Conservation (phyloP, 2,329 filamentous ascomycete genomes). For the Xylariomycetidae sp. region DNA sequence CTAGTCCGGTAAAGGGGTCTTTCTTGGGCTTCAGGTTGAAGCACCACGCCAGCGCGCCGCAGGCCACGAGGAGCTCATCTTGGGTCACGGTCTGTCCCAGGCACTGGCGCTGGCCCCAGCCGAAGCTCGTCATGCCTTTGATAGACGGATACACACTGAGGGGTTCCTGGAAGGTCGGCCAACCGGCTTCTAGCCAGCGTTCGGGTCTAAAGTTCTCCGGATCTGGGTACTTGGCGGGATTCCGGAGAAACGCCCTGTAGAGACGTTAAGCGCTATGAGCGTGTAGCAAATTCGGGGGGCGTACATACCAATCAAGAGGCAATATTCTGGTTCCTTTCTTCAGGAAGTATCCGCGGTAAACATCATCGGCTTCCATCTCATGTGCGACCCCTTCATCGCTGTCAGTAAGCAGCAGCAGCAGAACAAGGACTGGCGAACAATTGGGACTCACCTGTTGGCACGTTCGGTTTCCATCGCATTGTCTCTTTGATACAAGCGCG, state of each 20-base stretch:
- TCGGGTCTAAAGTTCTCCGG: conserved; percentile 47
- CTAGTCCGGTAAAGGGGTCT: conserved; percentile 33
- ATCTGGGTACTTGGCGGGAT: conserved; percentile 45
- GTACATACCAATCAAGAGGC: conserved; percentile 35
- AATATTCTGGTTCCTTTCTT: conserved; percentile 41
- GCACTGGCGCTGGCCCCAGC: conserved; percentile 46
- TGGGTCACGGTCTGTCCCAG: conserved; percentile 32
- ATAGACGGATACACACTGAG: conserved; percentile 47
- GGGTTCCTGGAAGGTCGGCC: conserved; percentile 48
- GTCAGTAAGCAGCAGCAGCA: too few relatives aligned
- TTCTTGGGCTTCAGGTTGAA: conserved; percentile 40
- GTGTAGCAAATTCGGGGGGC: too few relatives aligned
- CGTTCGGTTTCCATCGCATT: conserved; percentile 42
- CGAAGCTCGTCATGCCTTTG: conserved; percentile 49
- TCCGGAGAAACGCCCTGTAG: conserved; percentile 46
- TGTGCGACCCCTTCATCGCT: conserved; percentile 39
- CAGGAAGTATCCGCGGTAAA: conserved; percentile 43
- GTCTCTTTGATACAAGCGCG: conserved; percentile 43
- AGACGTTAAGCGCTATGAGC: too few relatives aligned
- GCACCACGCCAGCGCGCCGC: conserved; percentile 42
- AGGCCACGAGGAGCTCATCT: conserved; percentile 45
- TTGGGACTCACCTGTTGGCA: conserved; percentile 30
- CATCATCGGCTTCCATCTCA: conserved; percentile 46
- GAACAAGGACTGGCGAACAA: too few relatives aligned
- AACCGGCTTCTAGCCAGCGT: conserved; percentile 46